Conservation (phyloP, 768 basidiomycete species). For the Lactarius vividus region DNA sequence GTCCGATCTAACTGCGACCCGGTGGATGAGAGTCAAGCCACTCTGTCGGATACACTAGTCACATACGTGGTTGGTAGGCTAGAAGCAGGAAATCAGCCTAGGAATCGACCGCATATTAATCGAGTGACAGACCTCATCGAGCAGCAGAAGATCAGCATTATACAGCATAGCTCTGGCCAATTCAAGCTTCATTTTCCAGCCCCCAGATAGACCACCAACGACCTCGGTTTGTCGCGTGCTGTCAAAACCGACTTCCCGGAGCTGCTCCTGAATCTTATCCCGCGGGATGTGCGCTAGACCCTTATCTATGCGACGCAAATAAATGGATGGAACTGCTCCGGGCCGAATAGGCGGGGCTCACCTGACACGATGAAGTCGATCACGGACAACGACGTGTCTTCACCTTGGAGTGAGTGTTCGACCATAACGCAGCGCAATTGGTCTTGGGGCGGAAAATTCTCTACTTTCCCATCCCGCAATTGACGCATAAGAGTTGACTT, state of each 20-base stretch:
- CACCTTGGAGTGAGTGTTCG: conserved; percentile 93
- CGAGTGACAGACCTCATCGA: conserved; percentile 65
- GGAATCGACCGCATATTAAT: conserved; percentile 24
- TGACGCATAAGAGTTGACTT: conserved; percentile 97
- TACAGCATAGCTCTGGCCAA: conserved; percentile 95
- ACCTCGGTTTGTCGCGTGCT: conserved; percentile 77
- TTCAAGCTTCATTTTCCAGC: conserved; percentile 99
- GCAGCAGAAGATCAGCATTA: conserved; percentile 80
- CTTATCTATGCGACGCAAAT: conserved; percentile 49
- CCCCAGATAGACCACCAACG: conserved; percentile 90
- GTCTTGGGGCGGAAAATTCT: conserved; percentile 90
- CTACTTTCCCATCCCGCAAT: conserved; percentile 90
- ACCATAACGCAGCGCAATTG: conserved; percentile 93
- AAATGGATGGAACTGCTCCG: background rate
- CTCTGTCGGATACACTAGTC: conserved; percentile 25
- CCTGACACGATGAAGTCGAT: conserved; percentile 89
- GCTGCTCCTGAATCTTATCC: conserved; percentile 72
- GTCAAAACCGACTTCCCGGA: conserved; percentile 89
- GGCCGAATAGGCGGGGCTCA: conserved; percentile 35
- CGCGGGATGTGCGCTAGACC: conserved; percentile 60
- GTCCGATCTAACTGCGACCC: conserved; percentile 63
- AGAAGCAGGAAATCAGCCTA: conserved; percentile 29
- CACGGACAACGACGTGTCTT: conserved; percentile 78
- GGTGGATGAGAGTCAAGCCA: conserved; percentile 23
- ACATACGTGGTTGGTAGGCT: conserved; percentile 91